phyloP scores from a whole-genome alignment of 441 rosid species.

The Gossypium davidsonii region DNA sequence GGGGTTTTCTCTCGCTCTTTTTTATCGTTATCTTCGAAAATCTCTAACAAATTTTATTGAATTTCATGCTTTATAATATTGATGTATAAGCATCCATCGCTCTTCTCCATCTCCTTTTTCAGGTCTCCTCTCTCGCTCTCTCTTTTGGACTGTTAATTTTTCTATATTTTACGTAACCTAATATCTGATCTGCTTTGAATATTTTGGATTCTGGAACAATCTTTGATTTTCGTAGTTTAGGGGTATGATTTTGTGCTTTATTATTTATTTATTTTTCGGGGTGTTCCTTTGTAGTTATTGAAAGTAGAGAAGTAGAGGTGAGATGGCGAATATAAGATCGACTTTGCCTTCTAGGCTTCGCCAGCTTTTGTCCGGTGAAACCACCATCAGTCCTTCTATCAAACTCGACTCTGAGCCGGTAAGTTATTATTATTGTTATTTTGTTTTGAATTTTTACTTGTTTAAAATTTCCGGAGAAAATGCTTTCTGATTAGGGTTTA shows the following conservation, averaged over 20 bases:
- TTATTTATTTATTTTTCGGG: background rate
- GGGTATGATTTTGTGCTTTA: background rate
- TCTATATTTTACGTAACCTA: background rate
- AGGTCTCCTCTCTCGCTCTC: constrained; percentile 18
- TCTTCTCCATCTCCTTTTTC: constrained; percentile 23
- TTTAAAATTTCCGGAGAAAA: background rate
- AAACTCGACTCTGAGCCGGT: constrained; percentile 89
- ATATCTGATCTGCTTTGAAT: constrained; percentile 28
- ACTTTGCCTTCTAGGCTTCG: constrained; percentile 89
- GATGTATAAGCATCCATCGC: constrained; percentile 39
- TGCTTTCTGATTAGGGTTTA: constrained; percentile 7
- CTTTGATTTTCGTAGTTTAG: background rate
- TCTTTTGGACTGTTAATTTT: background rate
- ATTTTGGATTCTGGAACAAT: constrained; percentile 15
- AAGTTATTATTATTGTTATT: constrained; percentile 23
- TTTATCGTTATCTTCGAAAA: background rate
- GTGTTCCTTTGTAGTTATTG: constrained; percentile 24
- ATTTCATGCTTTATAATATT: constrained; percentile 19
- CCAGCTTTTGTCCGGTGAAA: constrained; percentile 88
- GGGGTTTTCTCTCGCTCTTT: constrained; percentile 35
- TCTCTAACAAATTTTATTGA: background rate
- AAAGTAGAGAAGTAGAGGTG: constrained; percentile 38
- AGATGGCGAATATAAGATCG: constrained; percentile 81
- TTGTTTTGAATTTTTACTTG: background rate
- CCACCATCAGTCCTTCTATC: constrained; percentile 66